Conservation (phyloP, 169 alveolate genomes). For the Plasmodium gonderi region DNA sequence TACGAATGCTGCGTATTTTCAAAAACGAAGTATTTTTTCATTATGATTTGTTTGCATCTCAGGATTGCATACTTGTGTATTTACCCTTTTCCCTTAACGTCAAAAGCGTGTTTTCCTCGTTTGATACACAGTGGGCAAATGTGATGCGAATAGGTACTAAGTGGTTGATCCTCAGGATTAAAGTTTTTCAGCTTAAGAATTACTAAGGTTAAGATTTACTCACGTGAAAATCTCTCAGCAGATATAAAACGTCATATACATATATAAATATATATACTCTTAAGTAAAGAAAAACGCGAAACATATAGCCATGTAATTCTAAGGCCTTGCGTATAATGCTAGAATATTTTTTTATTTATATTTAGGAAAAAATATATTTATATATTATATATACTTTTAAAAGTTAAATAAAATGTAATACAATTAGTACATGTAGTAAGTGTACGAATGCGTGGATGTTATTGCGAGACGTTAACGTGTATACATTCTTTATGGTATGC, state of each 20-base stretch:
- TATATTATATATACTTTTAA: not conserved
- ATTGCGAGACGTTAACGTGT: not conserved
- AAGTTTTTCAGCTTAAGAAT: too few species aligned
- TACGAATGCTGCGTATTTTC: slow-evolving; percentile 61
- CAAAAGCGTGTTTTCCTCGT: not conserved
- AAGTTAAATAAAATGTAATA: not conserved
- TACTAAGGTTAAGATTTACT: too few species aligned
- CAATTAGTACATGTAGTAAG: not conserved
- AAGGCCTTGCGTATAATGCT: not conserved
- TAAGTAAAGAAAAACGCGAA: not conserved
- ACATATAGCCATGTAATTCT: not conserved
- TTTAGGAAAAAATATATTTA: not conserved
- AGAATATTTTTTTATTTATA: not conserved
- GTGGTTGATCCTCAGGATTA: not conserved
- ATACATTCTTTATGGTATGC: not conserved
- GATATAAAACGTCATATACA: too few species aligned
- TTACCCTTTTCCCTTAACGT: not conserved
- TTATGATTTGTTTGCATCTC: slow-evolving; percentile 6
- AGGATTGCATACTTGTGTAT: not conserved
- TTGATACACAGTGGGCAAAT: not conserved
- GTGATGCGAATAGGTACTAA: not conserved
- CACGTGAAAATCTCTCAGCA: too few species aligned
- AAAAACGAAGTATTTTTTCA: slow-evolving; percentile 64
- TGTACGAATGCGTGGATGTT: not conserved
- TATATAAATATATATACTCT: not conserved